Evolutionary conservation across 129 eudicot genomes (phyloP).

Genomic region (Tagetes patula): DNA sequence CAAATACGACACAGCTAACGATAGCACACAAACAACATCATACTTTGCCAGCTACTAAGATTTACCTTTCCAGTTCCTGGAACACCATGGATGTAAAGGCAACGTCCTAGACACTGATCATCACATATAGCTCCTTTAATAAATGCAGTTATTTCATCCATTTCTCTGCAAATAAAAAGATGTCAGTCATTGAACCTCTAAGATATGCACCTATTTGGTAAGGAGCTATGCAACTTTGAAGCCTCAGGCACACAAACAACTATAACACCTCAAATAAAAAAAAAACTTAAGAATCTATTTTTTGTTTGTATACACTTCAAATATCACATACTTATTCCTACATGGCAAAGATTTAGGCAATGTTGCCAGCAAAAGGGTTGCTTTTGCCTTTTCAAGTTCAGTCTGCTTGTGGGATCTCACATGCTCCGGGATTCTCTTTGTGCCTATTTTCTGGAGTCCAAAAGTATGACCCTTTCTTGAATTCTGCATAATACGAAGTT

Average conservation of each 20-base stretch:
- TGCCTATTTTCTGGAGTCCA: slow-evolving; percentile 90
- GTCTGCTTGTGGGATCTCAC: slow-evolving; percentile 81
- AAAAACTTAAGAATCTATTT: background rate
- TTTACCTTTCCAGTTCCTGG: slow-evolving; percentile 98
- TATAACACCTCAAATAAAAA: background rate
- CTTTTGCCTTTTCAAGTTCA: slow-evolving; percentile 93
- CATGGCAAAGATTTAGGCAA: slow-evolving; percentile 94
- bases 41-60: background rate
- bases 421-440: slow-evolving; percentile 84
- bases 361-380: slow-evolving; percentile 86
- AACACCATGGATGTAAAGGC: slow-evolving; percentile 97
- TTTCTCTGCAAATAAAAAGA: slow-evolving; percentile 57
- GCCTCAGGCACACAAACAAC: background rate
- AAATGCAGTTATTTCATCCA: slow-evolving; percentile 80
- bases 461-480: slow-evolving; percentile 70
- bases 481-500: slow-evolving; percentile 48
- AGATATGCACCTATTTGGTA: slow-evolving; percentile 10
- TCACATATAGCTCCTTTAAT: slow-evolving; percentile 92
- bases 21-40: slow-evolving; percentile 9
- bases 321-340: slow-evolving; percentile 72
- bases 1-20: background rate
- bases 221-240: background rate
- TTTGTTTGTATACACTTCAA: background rate
- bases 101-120: slow-evolving; percentile 95
- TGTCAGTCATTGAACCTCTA: background rate